Evolutionary conservation across 225 moss, liverwort and hornwort species (phyloP).

Genomic region (Polytrichum formosum): DNA sequence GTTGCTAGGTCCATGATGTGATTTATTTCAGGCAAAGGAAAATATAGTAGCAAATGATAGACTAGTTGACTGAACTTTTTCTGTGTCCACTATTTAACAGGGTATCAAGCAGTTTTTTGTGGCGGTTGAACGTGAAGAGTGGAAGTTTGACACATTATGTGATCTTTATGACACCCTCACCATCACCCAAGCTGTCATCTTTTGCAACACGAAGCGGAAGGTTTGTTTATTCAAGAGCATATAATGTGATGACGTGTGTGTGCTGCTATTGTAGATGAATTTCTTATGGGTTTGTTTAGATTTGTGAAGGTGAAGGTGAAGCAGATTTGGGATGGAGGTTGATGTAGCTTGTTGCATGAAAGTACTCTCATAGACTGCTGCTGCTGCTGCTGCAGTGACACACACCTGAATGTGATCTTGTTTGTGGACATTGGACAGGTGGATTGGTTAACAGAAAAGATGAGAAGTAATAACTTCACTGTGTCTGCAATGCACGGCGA

Average conservation of each 20-base stretch:
- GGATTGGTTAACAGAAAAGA: slow-evolving; percentile 91
- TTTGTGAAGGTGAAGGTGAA: too few relatives aligned
- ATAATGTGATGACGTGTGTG: too few relatives aligned
- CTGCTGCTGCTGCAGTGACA: too few relatives aligned
- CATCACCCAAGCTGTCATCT: slow-evolving; percentile 88
- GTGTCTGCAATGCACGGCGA: slow-evolving; percentile 97
- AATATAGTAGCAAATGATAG: too few relatives aligned
- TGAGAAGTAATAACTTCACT: slow-evolving; percentile 87
- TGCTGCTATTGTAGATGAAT: too few relatives aligned
- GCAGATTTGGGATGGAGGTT: too few relatives aligned
- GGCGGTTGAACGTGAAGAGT: slow-evolving; percentile 84
- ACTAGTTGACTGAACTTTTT: neutral
- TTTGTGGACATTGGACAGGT: slow-evolving; percentile 28
- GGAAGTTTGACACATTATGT: slow-evolving; percentile 93
- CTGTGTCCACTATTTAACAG: slow-evolving; percentile 27
- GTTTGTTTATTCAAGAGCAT: slow-evolving; percentile 7
- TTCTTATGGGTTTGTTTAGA: too few relatives aligned
- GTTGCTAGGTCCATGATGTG: too few relatives aligned
- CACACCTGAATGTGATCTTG: neutral
- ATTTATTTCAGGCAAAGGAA: too few relatives aligned
- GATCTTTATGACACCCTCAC: slow-evolving; percentile 84
- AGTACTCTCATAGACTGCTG: too few relatives aligned
- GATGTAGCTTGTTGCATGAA: too few relatives aligned
- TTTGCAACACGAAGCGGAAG: slow-evolving; percentile 93
- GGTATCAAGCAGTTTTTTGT: slow-evolving; percentile 94